Evolutionary conservation across 257 asterid genomes (phyloP).

Genomic region (Penstemon barbatus): DNA sequence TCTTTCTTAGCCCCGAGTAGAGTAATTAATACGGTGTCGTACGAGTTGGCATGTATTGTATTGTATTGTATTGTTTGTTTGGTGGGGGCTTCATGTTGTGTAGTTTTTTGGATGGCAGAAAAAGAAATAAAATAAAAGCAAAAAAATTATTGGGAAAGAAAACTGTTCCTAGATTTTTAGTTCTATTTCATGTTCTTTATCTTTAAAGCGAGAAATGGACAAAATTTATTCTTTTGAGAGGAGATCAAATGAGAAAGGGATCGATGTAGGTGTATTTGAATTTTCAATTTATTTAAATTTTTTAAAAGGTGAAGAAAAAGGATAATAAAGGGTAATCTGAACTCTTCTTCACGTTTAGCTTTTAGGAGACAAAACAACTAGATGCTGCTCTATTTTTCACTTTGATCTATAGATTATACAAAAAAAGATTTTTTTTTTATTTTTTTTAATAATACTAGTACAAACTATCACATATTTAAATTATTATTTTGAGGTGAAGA

Average conservation of each 20-base stretch:
- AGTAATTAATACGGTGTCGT: constrained; percentile 19
- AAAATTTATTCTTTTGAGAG: constrained; percentile 39
- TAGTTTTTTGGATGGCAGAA: constrained; percentile 2
- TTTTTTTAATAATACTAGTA: neutral
- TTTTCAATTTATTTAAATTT: constrained; percentile 38
- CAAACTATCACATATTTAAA: neutral
- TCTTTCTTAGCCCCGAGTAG: too few species aligned
- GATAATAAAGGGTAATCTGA: constrained; percentile 13
- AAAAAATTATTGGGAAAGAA: neutral
- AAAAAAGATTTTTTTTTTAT: too few species aligned
- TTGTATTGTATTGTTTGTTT: constrained; percentile 1
- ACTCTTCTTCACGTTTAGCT: constrained; percentile 40
- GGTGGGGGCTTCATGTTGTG: constrained; percentile 6
- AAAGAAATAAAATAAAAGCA: neutral
- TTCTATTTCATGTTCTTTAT: neutral
- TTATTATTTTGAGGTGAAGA: neutral
- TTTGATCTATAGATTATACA: neutral
- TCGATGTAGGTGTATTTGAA: constrained; percentile 2
- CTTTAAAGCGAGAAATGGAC: constrained; percentile 5
- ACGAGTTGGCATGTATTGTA: constrained; percentile 13
- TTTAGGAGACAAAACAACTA: constrained; percentile 62
- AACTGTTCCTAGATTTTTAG: neutral
- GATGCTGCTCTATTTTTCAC: constrained; percentile 23
- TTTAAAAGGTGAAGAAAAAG: constrained; percentile 28
- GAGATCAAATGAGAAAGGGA: constrained; percentile 26